Conservation (phyloP, 345 rosid species). For the Camelina neglecta region DNA sequence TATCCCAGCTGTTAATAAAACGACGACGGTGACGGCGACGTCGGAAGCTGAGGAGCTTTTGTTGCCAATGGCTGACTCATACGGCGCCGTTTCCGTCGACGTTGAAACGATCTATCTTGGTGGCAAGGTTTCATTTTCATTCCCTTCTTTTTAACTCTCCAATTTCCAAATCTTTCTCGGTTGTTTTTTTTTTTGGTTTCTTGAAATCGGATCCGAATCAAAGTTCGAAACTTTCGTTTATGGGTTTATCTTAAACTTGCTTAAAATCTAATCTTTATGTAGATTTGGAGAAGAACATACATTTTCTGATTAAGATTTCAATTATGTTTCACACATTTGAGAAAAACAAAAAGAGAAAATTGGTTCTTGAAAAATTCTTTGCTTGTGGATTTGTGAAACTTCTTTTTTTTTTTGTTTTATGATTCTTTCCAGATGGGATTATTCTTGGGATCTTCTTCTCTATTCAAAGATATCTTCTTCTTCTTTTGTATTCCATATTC, state of each 20-base stretch:
- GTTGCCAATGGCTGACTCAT: conserved; percentile 69
- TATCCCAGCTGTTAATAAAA: not conserved
- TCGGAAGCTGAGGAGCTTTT: conserved; percentile 45
- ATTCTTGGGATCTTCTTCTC: conserved; percentile 43
- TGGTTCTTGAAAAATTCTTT: conserved; percentile 34
- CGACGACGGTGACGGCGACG: conserved; percentile 33
- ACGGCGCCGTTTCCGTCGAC: conserved; percentile 65
- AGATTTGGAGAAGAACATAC: not conserved
- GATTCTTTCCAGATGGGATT: conserved; percentile 37
- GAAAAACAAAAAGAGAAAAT: not conserved
- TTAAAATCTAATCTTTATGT: not conserved
- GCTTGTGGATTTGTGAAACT: conserved; percentile 44
- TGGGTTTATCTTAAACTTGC: conserved; percentile 20
- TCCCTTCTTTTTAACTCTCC: not conserved
- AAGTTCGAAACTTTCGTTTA: conserved; percentile 7
- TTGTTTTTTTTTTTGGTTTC: not conserved
- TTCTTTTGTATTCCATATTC: conserved; percentile 41
- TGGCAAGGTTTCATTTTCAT: conserved; percentile 62
- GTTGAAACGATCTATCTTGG: conserved; percentile 84
- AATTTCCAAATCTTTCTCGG: not conserved
- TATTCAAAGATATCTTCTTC: conserved; percentile 40
- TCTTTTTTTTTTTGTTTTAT: conserved; percentile 1
- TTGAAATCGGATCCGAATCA: conserved; percentile 18
- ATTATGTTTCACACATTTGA: conserved; percentile 8
- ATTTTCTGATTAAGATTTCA: conserved; percentile 1